Percentiles rank a stretch among this genome's conserved stretches.
Conservation (phyloP, 2,329 filamentous ascomycete genomes). For the Sordariomycetes sp. region DNA sequence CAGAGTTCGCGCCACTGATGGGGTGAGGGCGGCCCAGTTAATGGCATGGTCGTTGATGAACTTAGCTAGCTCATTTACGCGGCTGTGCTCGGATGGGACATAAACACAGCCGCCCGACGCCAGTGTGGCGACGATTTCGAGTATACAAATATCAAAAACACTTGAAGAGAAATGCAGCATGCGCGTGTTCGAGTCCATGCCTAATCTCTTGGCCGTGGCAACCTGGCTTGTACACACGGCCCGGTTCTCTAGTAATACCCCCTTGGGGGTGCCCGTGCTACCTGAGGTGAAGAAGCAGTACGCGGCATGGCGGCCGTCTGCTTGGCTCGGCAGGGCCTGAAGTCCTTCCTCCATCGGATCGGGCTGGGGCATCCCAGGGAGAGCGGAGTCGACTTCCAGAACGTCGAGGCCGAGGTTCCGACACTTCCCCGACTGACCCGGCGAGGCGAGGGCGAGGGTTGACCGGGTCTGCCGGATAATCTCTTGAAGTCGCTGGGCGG, state of each 20-base stretch:
- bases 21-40: not conserved
- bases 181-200: not conserved
- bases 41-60: slow-evolving; percentile 1
- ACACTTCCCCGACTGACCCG: too few species aligned
- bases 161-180: slow-evolving; percentile 39
- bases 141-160: slow-evolving; percentile 35
- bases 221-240: slow-evolving; percentile 1
- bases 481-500: slow-evolving; percentile 1
- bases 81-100: slow-evolving; percentile 6
- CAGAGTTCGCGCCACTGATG: slow-evolving; percentile 3
- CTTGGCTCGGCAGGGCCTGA: not conserved
- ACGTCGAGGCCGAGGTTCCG: too few species aligned
- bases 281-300: slow-evolving; percentile 12
- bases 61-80: not conserved
- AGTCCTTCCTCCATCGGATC: slow-evolving; percentile 16
- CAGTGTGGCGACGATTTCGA: slow-evolving; percentile 22
- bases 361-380: slow-evolving; percentile 26
- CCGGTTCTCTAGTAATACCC: slow-evolving; percentile 9
- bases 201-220: not conserved
- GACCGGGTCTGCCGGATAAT: too few species aligned
- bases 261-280: slow-evolving; percentile 11
- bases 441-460: too few species aligned
- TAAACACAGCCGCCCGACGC: slow-evolving; percentile 9
- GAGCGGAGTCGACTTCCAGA: not conserved
- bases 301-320: slow-evolving; percentile 1